Conservation (phyloP, 257 asterid species). For the Solanum paucissectum region DNA sequence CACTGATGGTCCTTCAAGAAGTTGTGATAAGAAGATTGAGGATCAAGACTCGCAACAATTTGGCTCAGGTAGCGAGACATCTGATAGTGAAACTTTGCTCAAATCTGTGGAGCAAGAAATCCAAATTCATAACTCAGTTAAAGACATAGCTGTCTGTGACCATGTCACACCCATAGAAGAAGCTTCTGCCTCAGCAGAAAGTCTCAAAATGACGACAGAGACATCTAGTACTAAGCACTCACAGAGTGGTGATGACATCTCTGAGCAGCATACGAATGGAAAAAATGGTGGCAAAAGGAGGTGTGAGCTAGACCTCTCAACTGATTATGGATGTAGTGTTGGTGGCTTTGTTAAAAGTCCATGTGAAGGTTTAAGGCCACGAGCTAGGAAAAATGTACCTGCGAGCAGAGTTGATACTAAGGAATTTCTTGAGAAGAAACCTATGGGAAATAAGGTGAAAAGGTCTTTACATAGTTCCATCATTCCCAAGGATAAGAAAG, state of each 20-base stretch:
- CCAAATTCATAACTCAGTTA: conserved; percentile 12
- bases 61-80: conserved; percentile 2
- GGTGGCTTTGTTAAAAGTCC: conserved; percentile 61
- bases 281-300: conserved; percentile 40
- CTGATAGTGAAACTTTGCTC: conserved; percentile 2
- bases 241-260: neutral
- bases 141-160: conserved; percentile 13
- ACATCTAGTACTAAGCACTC: conserved; percentile 2
- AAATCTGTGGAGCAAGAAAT: conserved; percentile 16
- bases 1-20: conserved; percentile 7
- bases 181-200: conserved; percentile 11
- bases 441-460: conserved; percentile 11
- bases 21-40: conserved; percentile 8
- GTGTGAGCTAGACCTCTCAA: conserved; percentile 32
- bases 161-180: conserved; percentile 1
- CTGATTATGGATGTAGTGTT: conserved; percentile 16
- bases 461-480: conserved; percentile 13
- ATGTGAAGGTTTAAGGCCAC: conserved; percentile 86
- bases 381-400: conserved; percentile 26
- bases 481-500: conserved; percentile 15
- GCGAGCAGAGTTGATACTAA: neutral
- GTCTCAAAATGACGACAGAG: conserved; percentile 8
- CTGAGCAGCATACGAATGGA: conserved; percentile 4
- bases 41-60: conserved; percentile 10
- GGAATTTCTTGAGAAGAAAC: conserved; percentile 11